phyloP scores from a whole-genome alignment of 305 asterid species.

The Withania somnifera region DNA sequence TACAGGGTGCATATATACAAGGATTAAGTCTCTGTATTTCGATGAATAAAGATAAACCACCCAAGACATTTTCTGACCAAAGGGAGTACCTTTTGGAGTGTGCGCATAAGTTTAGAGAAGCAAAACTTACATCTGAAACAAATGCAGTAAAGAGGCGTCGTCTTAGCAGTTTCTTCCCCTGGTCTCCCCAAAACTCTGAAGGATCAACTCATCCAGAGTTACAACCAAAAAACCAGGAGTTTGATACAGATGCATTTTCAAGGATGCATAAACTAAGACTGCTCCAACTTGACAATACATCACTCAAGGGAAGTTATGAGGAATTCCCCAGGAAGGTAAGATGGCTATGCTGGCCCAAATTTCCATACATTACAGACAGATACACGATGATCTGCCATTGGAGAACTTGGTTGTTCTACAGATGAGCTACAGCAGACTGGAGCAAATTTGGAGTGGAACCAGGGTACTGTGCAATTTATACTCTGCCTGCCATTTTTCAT shows the following conservation, averaged over 20 bases:
- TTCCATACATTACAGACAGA: neutral
- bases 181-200: neutral
- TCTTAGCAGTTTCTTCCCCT: neutral
- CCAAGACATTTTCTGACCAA: neutral
- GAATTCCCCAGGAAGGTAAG: slow-evolving; percentile 1
- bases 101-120: neutral
- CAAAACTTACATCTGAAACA: neutral
- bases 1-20: neutral
- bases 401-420: slow-evolving; percentile 1
- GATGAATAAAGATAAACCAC: neutral
- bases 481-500: neutral
- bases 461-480: neutral
- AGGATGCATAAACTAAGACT: slow-evolving; percentile 8
- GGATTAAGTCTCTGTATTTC: neutral
- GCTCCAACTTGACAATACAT: neutral
- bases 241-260: slow-evolving; percentile 4
- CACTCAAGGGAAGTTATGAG: slow-evolving; percentile 1
- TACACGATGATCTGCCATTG: neutral
- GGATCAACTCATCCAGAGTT: neutral
- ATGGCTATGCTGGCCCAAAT: slow-evolving; percentile 9
- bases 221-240: neutral
- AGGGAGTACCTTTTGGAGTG: neutral
- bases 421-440: slow-evolving; percentile 5
- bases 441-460: neutral
- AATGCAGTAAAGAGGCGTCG: neutral